phyloP scores from a whole-genome alignment of 2,329 filamentous ascomycete genomes.

The Pseudopyricularia javanii region DNA sequence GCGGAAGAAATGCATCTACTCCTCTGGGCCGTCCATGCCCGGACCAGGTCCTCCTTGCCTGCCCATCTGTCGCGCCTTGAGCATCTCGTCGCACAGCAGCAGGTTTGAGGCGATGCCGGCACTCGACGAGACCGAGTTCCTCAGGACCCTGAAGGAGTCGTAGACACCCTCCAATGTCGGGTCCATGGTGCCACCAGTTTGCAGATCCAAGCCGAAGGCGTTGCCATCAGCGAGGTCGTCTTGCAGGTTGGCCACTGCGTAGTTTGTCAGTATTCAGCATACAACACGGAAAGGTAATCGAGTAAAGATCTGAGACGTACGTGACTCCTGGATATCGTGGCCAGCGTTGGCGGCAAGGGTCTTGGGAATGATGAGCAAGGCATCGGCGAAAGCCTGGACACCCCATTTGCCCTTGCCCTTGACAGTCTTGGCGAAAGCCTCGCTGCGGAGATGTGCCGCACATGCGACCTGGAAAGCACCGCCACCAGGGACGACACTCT shows the following conservation, averaged over 20 bases:
- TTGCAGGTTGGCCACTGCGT: conserved; percentile 67
- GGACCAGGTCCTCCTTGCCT: conserved; percentile 49
- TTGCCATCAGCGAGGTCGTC: conserved; percentile 79
- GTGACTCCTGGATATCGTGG: conserved; percentile 89
- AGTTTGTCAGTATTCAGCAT: conserved; percentile 1
- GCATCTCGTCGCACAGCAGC: conserved; percentile 87
- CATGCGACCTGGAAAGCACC: conserved; percentile 95
- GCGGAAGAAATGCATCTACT: conserved; percentile 18
- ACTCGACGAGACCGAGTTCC: conserved; percentile 88
- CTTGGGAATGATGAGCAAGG: conserved; percentile 91
- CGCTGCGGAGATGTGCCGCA: conserved; percentile 74
- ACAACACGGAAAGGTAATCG: conserved; percentile 1
- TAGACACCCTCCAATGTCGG: conserved; percentile 85
- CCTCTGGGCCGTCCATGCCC: conserved; percentile 49
- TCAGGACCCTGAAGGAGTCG: conserved; percentile 88
- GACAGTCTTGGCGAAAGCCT: conserved; percentile 75
- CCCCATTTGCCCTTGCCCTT: conserved; percentile 98
- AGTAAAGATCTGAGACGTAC: conserved; percentile 39
- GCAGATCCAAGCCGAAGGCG: conserved; percentile 73
- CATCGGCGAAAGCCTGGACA: conserved; percentile 89
- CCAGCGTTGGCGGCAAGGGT: conserved; percentile 92
- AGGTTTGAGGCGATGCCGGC: conserved; percentile 93
- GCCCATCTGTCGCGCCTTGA: conserved; percentile 96
- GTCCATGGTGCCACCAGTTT: conserved; percentile 88
- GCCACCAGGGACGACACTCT: conserved; percentile 84